Percentiles rank a stretch among this genome's conserved stretches.
phyloP scores from a whole-genome alignment of 345 rosid species.

The Cochlearia excelsa region DNA sequence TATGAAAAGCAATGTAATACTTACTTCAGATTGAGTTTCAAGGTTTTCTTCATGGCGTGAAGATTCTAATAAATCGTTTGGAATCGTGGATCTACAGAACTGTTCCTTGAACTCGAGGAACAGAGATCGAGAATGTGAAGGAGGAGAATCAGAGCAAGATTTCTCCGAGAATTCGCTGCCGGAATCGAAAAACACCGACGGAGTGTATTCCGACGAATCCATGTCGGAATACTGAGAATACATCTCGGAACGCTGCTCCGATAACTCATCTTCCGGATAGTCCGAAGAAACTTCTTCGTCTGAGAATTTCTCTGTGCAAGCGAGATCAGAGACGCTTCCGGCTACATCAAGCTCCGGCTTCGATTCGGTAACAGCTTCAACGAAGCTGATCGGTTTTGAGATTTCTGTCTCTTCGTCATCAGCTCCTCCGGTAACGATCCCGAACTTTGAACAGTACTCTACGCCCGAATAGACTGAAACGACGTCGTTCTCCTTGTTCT shows the following conservation, averaged over 20 bases:
- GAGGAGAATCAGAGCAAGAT: slow-evolving; percentile 41
- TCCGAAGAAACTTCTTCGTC: slow-evolving; percentile 54
- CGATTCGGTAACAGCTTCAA: slow-evolving; percentile 42
- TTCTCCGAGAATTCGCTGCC: slow-evolving; percentile 79
- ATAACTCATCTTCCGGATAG: slow-evolving; percentile 43
- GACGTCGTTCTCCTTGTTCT: slow-evolving; percentile 39
- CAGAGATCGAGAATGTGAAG: slow-evolving; percentile 60
- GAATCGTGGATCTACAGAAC: slow-evolving; percentile 51
- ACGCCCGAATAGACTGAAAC: slow-evolving; percentile 38
- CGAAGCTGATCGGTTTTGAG: slow-evolving; percentile 39
- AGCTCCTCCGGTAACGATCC: slow-evolving; percentile 25
- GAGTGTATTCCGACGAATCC: slow-evolving; percentile 61
- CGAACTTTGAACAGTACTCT: slow-evolving; percentile 40
- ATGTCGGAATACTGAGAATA: slow-evolving; percentile 50
- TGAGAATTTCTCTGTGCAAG: slow-evolving; percentile 62
- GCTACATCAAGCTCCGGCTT: slow-evolving; percentile 41
- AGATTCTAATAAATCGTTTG: slow-evolving; percentile 33
- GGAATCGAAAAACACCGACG: slow-evolving; percentile 54
- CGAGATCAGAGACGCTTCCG: slow-evolving; percentile 52
- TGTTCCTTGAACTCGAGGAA: slow-evolving; percentile 58
- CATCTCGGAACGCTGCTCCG: slow-evolving; percentile 53
- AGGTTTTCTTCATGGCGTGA: slow-evolving; percentile 30
- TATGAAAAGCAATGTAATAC: slow-evolving; percentile 12
- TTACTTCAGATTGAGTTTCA: slow-evolving; percentile 38
- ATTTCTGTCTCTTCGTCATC: slow-evolving; percentile 36